Conservation (phyloP, 306 rosid species). For the Quercus mongolica region DNA sequence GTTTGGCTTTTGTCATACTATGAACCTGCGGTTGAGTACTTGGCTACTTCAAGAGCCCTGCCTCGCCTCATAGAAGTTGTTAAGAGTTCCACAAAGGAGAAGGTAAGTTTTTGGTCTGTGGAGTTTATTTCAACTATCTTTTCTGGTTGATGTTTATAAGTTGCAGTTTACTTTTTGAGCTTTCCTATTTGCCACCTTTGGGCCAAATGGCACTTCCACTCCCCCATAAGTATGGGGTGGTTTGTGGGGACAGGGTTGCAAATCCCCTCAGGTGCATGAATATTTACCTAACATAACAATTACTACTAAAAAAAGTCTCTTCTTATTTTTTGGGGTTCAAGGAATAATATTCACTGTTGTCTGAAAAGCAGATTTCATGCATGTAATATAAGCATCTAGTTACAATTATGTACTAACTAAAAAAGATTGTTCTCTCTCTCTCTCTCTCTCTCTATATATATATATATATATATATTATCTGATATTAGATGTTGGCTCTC, state of each 20-base stretch:
- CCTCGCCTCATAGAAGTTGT: constrained; percentile 82
- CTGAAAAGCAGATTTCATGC: background rate
- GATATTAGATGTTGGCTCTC: constrained; percentile 23
- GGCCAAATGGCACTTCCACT: too few relatives aligned
- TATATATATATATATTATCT: background rate
- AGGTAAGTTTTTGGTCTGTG: constrained; percentile 49
- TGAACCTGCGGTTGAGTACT: constrained; percentile 89
- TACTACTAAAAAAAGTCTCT: too few relatives aligned
- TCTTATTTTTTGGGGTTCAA: background rate
- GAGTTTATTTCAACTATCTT: constrained; percentile 11
- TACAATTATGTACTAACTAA: constrained; percentile 5
- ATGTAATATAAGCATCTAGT: constrained; percentile 12
- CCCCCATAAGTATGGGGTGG: too few relatives aligned
- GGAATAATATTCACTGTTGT: background rate
- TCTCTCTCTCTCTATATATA: too few relatives aligned
- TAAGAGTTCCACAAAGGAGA: constrained; percentile 96
- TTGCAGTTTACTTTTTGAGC: background rate
- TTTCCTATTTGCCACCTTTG: background rate
- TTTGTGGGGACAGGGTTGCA: too few relatives aligned
- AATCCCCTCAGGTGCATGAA: too few relatives aligned
- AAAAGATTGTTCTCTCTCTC: background rate
- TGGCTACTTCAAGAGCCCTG: constrained; percentile 93
- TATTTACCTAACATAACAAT: too few relatives aligned
- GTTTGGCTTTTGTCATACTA: constrained; percentile 92
- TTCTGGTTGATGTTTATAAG: background rate